Conservation (phyloP, 2,329 filamentous ascomycete species). For the Dothistroma pini region DNA sequence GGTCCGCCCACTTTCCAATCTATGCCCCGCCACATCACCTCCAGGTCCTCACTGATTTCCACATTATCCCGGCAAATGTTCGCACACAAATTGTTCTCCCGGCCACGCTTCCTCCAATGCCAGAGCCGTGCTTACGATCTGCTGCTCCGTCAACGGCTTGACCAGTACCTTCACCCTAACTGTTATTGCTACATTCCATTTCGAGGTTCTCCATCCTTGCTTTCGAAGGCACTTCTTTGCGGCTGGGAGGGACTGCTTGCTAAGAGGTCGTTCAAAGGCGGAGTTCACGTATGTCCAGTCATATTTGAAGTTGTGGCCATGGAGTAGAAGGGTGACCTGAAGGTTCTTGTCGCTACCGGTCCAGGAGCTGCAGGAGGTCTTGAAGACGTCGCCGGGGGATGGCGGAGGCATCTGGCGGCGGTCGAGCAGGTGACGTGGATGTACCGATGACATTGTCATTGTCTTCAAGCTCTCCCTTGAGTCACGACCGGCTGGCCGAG, state of each 20-base stretch:
- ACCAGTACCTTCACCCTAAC: background rate
- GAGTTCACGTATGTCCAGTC: background rate
- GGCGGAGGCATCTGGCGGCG: background rate
- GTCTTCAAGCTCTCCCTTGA: no score
- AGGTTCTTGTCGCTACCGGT: no score
- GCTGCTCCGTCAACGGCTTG: background rate
- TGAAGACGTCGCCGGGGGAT: background rate
- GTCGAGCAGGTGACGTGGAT: background rate
- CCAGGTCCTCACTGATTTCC: background rate
- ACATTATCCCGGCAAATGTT: background rate
- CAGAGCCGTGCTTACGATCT: background rate
- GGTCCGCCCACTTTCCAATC: background rate
- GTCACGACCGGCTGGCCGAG: no score
- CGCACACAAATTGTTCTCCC: background rate
- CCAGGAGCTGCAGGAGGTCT: background rate
- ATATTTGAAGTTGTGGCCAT: no score
- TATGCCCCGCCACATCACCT: background rate
- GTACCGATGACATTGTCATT: background rate
- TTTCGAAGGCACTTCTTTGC: background rate
- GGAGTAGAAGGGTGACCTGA: no score
- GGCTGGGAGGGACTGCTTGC: background rate
- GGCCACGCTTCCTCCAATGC: background rate
- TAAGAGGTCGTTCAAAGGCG: background rate
- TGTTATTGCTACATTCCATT: background rate
- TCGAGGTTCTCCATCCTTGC: background rate